These are phyloP conservation scores for Boehmeria nivea DNA, from an alignment of 306 rosid species.

Conservation along the genomic window DNA sequence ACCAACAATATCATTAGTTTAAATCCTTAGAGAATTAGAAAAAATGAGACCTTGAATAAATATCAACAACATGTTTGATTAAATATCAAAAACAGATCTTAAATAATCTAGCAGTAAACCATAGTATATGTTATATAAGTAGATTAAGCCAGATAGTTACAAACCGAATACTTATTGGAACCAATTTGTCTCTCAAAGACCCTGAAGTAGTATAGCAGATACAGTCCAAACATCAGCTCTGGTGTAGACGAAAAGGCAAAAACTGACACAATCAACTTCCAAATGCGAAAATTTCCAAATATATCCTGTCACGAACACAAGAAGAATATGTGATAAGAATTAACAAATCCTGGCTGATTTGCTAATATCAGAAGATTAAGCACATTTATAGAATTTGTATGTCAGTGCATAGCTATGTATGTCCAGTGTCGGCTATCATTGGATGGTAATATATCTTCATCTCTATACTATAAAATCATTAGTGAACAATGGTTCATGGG, in stretches of 20 bases:
- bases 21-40: neutral
- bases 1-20: no score
- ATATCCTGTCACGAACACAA: slow-evolving; percentile 59
- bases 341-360: neutral
- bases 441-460: no score
- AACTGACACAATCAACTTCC: slow-evolving; percentile 70
- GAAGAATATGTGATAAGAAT: slow-evolving; percentile 1
- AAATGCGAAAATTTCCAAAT: slow-evolving; percentile 66
- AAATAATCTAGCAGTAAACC: neutral
- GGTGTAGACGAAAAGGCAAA: slow-evolving; percentile 92
- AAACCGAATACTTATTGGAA: slow-evolving; percentile 83
- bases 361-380: neutral
- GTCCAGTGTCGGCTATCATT: no score
- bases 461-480: no score
- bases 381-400: no score
- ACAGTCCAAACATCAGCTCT: slow-evolving; percentile 88
- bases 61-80: no score
- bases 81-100: no score
- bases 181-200: slow-evolving; percentile 98
- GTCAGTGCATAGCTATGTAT: no score
- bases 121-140: neutral
- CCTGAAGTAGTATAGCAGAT: slow-evolving; percentile 89
- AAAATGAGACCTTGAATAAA: no score
- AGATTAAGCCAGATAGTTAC: slow-evolving; percentile 22
- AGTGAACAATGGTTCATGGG: no score